phyloP scores from a whole-genome alignment of 257 asterid species.

The Ophiorrhiza pumila region DNA sequence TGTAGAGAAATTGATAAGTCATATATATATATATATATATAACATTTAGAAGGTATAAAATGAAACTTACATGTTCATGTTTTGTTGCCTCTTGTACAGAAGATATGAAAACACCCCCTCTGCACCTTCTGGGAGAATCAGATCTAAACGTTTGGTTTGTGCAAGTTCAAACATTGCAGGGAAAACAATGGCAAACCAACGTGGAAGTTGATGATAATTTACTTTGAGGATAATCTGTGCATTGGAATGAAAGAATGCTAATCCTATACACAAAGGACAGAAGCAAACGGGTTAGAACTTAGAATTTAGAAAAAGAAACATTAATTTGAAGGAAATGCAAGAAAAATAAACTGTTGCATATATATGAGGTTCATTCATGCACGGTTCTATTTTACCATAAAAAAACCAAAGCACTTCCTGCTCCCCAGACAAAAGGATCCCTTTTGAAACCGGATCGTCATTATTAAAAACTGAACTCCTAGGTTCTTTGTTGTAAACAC shows the following conservation, averaged over 20 bases:
- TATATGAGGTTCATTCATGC: too few relatives aligned
- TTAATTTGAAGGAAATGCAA: background rate
- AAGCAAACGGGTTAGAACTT: background rate
- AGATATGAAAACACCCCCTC: slow-evolving; percentile 16
- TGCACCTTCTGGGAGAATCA: slow-evolving; percentile 21
- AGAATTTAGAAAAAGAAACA: background rate
- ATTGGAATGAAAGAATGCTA: slow-evolving; percentile 33
- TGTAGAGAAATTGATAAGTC: background rate
- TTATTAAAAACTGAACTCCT: too few relatives aligned
- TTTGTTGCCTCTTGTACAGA: slow-evolving; percentile 27
- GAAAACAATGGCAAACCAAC: slow-evolving; percentile 43
- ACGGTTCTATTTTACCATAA: too few relatives aligned
- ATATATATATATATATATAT: background rate
- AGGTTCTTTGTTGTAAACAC: too few relatives aligned
- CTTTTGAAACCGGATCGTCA: too few relatives aligned
- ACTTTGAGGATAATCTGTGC: slow-evolving; percentile 26
- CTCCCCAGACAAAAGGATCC: too few relatives aligned
- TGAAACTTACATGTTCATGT: slow-evolving; percentile 32
- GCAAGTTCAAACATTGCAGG: slow-evolving; percentile 49
- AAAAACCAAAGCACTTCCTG: too few relatives aligned
- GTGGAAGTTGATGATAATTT: slow-evolving; percentile 33
- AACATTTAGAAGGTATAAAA: background rate
- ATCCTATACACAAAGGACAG: slow-evolving; percentile 29
- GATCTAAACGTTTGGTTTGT: slow-evolving; percentile 25
- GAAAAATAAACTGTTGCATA: too few relatives aligned